phyloP scores from a whole-genome alignment of 768 basidiomycete genomes.

The Harrya chromipes region DNA sequence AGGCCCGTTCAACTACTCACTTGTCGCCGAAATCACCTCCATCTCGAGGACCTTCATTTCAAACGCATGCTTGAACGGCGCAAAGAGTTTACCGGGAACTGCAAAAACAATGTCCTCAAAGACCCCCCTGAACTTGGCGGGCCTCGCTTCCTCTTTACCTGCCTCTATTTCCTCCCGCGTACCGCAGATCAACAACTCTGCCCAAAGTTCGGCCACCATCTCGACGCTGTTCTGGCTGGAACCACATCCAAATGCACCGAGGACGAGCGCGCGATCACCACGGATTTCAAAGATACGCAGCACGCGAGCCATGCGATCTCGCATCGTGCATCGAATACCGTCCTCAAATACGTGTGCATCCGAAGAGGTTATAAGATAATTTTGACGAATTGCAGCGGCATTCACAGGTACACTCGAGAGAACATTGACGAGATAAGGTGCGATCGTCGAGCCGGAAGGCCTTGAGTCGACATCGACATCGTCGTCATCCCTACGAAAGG shows the following conservation, averaged over 20 bases:
- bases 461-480: slow-evolving; percentile 13
- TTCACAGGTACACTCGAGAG: slow-evolving; percentile 44
- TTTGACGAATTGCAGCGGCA: slow-evolving; percentile 39
- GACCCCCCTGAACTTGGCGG: slow-evolving; percentile 36
- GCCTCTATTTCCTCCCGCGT: slow-evolving; percentile 21
- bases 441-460: slow-evolving; percentile 29
- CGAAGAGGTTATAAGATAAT: slow-evolving; percentile 34
- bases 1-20: slow-evolving; percentile 18
- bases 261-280: slow-evolving; percentile 38
- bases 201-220: slow-evolving; percentile 44
- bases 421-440: slow-evolving; percentile 39
- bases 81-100: slow-evolving; percentile 35
- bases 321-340: slow-evolving; percentile 41
- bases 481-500: slow-evolving; percentile 40
- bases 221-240: slow-evolving; percentile 40
- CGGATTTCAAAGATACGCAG: slow-evolving; percentile 42
- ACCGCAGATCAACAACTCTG: slow-evolving; percentile 41
- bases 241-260: slow-evolving; percentile 47
- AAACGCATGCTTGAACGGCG: slow-evolving; percentile 39
- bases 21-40: slow-evolving; percentile 28
- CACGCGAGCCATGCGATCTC: slow-evolving; percentile 47
- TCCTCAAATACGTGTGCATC: slow-evolving; percentile 36
- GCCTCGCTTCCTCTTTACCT: slow-evolving; percentile 12
- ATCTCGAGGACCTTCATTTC: slow-evolving; percentile 39
- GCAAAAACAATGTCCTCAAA: slow-evolving; percentile 46